Evolutionary conservation across 495 filamentous ascomycete species (phyloP).

Genomic region (Talaromyces stipitatus): DNA sequence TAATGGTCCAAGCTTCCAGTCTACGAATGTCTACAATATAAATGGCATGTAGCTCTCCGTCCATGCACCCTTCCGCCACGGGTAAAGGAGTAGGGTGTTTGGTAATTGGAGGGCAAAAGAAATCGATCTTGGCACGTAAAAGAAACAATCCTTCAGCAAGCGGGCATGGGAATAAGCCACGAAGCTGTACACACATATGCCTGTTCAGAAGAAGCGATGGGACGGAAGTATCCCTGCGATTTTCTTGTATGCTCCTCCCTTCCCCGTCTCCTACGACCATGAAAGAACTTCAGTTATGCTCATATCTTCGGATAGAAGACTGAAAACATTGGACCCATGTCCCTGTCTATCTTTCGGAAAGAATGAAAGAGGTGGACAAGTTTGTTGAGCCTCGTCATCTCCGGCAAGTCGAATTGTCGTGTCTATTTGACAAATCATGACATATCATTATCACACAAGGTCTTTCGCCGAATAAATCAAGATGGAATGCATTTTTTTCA

Average conservation of each 20-base stretch:
- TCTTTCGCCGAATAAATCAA: not conserved
- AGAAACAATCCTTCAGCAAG: slow-evolving; percentile 86
- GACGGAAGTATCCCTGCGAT: not conserved
- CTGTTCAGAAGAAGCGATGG: slow-evolving; percentile 18
- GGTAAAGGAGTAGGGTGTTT: slow-evolving; percentile 64
- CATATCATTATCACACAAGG: slow-evolving; percentile 6
- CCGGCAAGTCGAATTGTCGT: slow-evolving; percentile 1
- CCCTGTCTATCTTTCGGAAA: not conserved
- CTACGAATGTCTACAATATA: slow-evolving; percentile 9
- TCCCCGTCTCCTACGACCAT: not conserved
- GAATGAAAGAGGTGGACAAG: not conserved
- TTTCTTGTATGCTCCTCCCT: not conserved
- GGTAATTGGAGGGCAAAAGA: slow-evolving; percentile 76
- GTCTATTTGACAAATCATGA: slow-evolving; percentile 5
- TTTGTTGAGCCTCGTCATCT: not conserved
- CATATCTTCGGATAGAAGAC: not conserved
- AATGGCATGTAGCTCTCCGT: slow-evolving; percentile 67
- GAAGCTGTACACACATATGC: slow-evolving; percentile 99
- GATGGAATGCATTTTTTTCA: not conserved
- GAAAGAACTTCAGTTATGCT: not conserved
- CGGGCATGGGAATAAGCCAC: slow-evolving; percentile 64
- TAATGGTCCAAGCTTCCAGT: not conserved
- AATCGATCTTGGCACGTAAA: slow-evolving; percentile 83
- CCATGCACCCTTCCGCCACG: slow-evolving; percentile 75
- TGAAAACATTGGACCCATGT: no score